phyloP scores from a whole-genome alignment of 2,329 filamentous ascomycete genomes.

The Pyricularia sp. region DNA sequence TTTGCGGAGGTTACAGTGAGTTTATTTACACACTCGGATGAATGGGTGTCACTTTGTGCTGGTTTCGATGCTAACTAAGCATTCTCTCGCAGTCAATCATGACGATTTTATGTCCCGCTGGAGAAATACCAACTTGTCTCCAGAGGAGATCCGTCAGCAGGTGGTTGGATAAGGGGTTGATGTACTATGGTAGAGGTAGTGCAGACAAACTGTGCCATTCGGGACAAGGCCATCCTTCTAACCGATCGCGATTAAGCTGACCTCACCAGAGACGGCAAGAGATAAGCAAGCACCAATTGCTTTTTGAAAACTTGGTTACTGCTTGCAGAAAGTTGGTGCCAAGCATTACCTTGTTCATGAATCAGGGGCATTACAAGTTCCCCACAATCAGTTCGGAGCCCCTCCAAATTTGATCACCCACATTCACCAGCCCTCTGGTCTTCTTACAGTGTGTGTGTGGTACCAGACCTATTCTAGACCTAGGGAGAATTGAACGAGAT shows the following conservation, averaged over 20 bases:
- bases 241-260: background rate
- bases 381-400: background rate
- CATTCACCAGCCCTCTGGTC: background rate
- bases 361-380: background rate
- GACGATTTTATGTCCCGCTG: conserved; percentile 73
- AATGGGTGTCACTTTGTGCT: background rate
- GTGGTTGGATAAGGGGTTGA: conserved; percentile 15
- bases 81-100: conserved; percentile 45
- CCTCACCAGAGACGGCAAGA: background rate
- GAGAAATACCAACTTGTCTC: conserved; percentile 53
- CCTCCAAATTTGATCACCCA: background rate
- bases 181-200: background rate
- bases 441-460: background rate
- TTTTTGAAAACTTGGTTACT: background rate
- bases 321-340: background rate
- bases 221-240: background rate
- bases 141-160: conserved; percentile 27
- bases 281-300: background rate
- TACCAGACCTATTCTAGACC: background rate
- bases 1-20: conserved; percentile 86
- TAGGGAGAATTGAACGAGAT: background rate
- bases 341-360: background rate
- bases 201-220: background rate
- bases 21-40: conserved; percentile 12
- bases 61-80: conserved; percentile 10